Percentiles rank a stretch among this genome's conserved stretches.
phyloP scores from a whole-genome alignment of 148 eudicot species.

The Fagopyrum homotropicum region DNA sequence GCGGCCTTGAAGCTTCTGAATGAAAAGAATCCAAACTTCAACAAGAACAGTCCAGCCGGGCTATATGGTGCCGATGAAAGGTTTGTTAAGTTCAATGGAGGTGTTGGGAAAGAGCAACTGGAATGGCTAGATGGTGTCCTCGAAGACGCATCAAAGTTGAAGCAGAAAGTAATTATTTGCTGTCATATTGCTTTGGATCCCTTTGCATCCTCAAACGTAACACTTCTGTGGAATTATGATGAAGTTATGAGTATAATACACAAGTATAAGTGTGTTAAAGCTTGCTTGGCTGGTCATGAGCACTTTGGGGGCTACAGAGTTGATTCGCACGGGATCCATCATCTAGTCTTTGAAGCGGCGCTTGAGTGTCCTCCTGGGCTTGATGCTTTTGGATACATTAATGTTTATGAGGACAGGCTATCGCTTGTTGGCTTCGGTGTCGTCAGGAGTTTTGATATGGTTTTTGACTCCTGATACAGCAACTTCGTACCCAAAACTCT shows the following conservation, averaged over 20 bases:
- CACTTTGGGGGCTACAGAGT: slow-evolving; percentile 71
- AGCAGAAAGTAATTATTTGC: slow-evolving; percentile 70
- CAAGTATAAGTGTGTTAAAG: slow-evolving; percentile 73
- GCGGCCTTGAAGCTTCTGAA: slow-evolving; percentile 49
- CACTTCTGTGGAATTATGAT: slow-evolving; percentile 83
- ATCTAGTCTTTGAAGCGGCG: slow-evolving; percentile 86
- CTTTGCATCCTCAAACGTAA: slow-evolving; percentile 41
- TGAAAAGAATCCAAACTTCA: slow-evolving; percentile 66
- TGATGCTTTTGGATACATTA: slow-evolving; percentile 67
- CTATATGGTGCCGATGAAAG: slow-evolving; percentile 59
- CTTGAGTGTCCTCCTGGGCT: slow-evolving; percentile 82
- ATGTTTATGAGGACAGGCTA: slow-evolving; percentile 66
- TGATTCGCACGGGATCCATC: slow-evolving; percentile 79
- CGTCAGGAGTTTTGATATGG: slow-evolving; percentile 72
- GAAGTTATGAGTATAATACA: slow-evolving; percentile 84
- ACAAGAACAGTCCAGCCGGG: slow-evolving; percentile 82
- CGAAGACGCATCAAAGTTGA: slow-evolving; percentile 45
- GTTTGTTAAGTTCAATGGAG: slow-evolving; percentile 87
- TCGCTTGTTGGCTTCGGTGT: slow-evolving; percentile 59
- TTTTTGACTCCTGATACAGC: slow-evolving; percentile 37
- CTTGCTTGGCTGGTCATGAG: slow-evolving; percentile 75
- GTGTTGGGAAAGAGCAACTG: slow-evolving; percentile 72
- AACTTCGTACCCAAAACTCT: neutral
- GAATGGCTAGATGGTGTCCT: slow-evolving; percentile 73
- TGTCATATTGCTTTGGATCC: slow-evolving; percentile 78